phyloP scores from a whole-genome alignment of 2,329 filamentous ascomycete genomes.

The Neonectria sp. region DNA sequence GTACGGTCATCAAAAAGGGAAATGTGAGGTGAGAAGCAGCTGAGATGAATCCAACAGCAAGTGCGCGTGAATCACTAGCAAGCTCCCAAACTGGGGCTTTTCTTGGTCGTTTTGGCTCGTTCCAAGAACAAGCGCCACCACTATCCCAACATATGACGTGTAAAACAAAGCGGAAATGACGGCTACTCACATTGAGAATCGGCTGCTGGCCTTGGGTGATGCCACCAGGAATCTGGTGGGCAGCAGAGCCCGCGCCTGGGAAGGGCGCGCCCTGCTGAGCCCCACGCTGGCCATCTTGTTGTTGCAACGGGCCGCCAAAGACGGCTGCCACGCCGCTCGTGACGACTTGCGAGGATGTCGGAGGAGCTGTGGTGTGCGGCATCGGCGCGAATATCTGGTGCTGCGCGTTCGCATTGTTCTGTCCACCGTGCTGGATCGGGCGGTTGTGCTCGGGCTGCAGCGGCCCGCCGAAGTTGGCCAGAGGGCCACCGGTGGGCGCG shows the following conservation, averaged over 20 bases:
- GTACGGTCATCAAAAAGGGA: neutral
- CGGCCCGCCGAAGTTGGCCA: constrained; percentile 68
- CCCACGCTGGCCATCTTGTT: constrained; percentile 74
- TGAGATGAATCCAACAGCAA: constrained; percentile 9
- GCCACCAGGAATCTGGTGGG: constrained; percentile 56
- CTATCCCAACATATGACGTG: neutral
- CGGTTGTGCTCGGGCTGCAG: constrained; percentile 68
- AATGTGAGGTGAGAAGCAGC: constrained; percentile 18
- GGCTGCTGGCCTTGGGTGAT: constrained; percentile 61
- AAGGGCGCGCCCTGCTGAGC: constrained; percentile 60
- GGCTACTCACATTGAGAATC: constrained; percentile 66
- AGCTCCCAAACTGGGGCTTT: constrained; percentile 30
- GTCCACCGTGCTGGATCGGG: constrained; percentile 66
- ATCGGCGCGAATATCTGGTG: constrained; percentile 73
- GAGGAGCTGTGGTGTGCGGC: constrained; percentile 64
- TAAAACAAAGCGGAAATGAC: constrained; percentile 22
- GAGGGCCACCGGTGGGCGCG: constrained; percentile 63
- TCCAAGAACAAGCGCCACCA: constrained; percentile 27
- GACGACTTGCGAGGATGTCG: constrained; percentile 69
- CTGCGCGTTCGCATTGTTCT: constrained; percentile 61
- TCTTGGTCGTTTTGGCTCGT: constrained; percentile 26
- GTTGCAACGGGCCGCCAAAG: constrained; percentile 79
- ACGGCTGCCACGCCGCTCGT: constrained; percentile 74
- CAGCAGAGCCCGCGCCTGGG: constrained; percentile 61
- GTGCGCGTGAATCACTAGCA: constrained; percentile 33